Percentiles rank a stretch among this genome's conserved stretches.
Evolutionary conservation across 1,284 basidiomycete genomes (phyloP).

Genomic region (Inonotus hispidus): DNA sequence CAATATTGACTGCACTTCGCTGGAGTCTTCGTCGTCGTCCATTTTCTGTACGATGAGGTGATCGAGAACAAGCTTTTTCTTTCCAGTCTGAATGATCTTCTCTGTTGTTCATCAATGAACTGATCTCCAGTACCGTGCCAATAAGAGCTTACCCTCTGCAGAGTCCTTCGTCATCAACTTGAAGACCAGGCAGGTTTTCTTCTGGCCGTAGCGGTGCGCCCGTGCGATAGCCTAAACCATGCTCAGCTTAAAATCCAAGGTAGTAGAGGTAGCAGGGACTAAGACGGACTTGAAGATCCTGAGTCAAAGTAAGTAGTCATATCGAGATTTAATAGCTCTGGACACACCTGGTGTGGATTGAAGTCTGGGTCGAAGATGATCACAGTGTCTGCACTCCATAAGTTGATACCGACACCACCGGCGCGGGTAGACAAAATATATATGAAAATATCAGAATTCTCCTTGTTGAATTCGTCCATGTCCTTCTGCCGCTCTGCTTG

Average conservation of each 20-base stretch:
- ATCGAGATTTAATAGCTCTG: conserved; percentile 7
- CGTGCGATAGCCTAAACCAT: conserved; percentile 76
- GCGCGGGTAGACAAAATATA: conserved; percentile 93
- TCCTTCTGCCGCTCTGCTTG: conserved; percentile 84
- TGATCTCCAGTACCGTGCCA: conserved; percentile 9
- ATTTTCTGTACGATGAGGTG: conserved; percentile 93
- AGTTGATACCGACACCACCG: conserved; percentile 94
- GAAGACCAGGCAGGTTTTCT: conserved; percentile 83
- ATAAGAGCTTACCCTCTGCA: conserved; percentile 64
- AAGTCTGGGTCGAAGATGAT: conserved; percentile 93
- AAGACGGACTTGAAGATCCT: conserved; percentile 63
- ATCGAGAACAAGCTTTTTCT: conserved; percentile 87
- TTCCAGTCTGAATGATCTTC: conserved; percentile 81
- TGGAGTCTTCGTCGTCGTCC: conserved; percentile 71
- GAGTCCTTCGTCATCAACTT: conserved; percentile 89
- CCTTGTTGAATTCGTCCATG: conserved; percentile 92
- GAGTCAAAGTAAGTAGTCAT: conserved; percentile 5
- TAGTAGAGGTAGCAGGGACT: conserved; percentile 5
- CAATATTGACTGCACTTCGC: conserved; percentile 75
- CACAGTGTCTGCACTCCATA: conserved; percentile 85
- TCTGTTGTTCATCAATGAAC: conserved; percentile 39
- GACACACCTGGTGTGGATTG: conserved; percentile 79
- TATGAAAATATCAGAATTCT: conserved; percentile 82
- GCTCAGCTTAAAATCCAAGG: background rate
- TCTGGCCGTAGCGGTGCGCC: conserved; percentile 78